A percentile compares a stretch with the other conserved stretches of the same genome.
These are phyloP conservation scores for Chimonanthus salicifolius DNA, from an alignment of 164 flowering plant species.

Conservation along the genomic window DNA sequence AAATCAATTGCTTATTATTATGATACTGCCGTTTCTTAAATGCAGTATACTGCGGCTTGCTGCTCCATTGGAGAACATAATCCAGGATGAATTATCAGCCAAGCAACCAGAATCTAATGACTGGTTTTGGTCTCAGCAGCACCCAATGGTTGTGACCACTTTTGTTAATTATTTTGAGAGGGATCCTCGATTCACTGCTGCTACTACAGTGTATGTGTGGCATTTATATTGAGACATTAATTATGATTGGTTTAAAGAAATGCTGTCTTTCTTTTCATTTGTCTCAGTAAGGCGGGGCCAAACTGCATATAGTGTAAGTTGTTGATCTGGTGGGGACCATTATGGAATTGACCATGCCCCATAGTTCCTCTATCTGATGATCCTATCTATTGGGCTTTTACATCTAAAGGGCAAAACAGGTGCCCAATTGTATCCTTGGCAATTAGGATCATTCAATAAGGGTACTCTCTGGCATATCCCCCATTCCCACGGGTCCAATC, in stretches of 20 bases:
- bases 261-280: not conserved
- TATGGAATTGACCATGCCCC: not conserved
- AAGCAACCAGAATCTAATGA: conserved; percentile 78
- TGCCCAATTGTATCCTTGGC: not conserved
- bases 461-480: not conserved
- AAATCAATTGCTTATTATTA: not conserved
- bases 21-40: conserved; percentile 7
- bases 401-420: not conserved
- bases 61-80: conserved; percentile 79
- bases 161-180: conserved; percentile 75
- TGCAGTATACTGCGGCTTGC: conserved; percentile 74
- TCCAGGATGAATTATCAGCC: conserved; percentile 59
- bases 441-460: not conserved
- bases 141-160: conserved; percentile 61
- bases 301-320: not conserved
- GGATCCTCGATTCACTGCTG: conserved; percentile 63
- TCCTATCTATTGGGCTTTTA: not conserved
- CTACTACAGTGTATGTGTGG: conserved; percentile 63
- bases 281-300: not conserved
- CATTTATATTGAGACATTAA: not conserved
- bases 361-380: not conserved
- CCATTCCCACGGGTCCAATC: not conserved
- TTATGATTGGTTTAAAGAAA: not conserved
- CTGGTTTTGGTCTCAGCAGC: conserved; percentile 94
- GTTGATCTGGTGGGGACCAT: conserved; percentile 1